phyloP scores from a whole-genome alignment of 1,284 basidiomycete species.

The Entoloma clypeatum region DNA sequence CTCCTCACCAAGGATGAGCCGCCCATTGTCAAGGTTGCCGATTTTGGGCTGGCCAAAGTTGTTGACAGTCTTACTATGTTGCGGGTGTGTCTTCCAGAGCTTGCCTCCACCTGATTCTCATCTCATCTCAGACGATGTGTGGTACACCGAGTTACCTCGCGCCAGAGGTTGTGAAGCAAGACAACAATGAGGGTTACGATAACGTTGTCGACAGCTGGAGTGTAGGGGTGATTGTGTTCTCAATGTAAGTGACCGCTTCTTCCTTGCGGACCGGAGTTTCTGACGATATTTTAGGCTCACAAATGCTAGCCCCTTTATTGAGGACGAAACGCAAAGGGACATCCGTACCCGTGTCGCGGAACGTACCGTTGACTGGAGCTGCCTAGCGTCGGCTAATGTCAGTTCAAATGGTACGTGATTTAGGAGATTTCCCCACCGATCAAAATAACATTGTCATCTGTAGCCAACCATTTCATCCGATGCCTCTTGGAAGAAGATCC shows the following conservation, averaged over 20 bases:
- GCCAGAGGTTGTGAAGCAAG: slow-evolving; percentile 82
- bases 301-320: slow-evolving; percentile 66
- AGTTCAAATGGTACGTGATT: slow-evolving; percentile 26
- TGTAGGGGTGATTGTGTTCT: slow-evolving; percentile 86
- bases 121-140: slow-evolving; percentile 68
- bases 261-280: slow-evolving; percentile 17
- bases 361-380: slow-evolving; percentile 60
- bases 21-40: slow-evolving; percentile 79
- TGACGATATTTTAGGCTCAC: slow-evolving; percentile 54
- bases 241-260: slow-evolving; percentile 53
- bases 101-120: slow-evolving; percentile 3
- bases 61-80: slow-evolving; percentile 73
- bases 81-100: slow-evolving; percentile 39
- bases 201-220: slow-evolving; percentile 91
- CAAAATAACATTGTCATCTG: not conserved
- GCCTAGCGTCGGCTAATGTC: slow-evolving; percentile 34
- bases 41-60: slow-evolving; percentile 91
- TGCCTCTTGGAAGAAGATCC: slow-evolving; percentile 34
- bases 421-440: not conserved
- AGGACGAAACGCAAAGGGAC: slow-evolving; percentile 54
- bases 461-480: slow-evolving; percentile 36
- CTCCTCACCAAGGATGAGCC: slow-evolving; percentile 64
- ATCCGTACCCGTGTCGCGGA: slow-evolving; percentile 50
- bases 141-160: slow-evolving; percentile 84
- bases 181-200: slow-evolving; percentile 69